These are phyloP conservation scores for Alternaria hordeiaustralica DNA, from an alignment of 2,329 filamentous ascomycete genomes.

Conservation along the genomic window DNA sequence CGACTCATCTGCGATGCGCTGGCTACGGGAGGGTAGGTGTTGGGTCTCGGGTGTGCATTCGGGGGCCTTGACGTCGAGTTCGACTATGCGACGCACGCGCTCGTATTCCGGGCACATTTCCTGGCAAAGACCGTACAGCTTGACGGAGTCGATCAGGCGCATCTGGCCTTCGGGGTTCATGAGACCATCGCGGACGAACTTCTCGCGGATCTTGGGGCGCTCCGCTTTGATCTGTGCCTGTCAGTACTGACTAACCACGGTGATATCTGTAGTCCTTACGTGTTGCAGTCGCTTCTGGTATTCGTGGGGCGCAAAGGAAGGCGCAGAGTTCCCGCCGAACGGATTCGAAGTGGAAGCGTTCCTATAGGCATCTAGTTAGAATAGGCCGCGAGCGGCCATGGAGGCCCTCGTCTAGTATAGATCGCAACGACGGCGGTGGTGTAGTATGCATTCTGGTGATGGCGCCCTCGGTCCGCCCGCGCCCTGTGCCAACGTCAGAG, in stretches of 20 bases:
- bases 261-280: slow-evolving; percentile 21
- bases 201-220: slow-evolving; percentile 45
- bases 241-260: slow-evolving; percentile 22
- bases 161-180: slow-evolving; percentile 65
- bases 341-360: slow-evolving; percentile 5
- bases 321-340: slow-evolving; percentile 23
- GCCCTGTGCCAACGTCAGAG: slow-evolving; percentile 14
- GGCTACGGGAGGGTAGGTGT: slow-evolving; percentile 33
- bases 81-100: slow-evolving; percentile 65
- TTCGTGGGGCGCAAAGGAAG: slow-evolving; percentile 31
- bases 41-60: slow-evolving; percentile 58
- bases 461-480: slow-evolving; percentile 14
- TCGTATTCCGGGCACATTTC: slow-evolving; percentile 71
- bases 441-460: slow-evolving; percentile 11
- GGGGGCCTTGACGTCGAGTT: slow-evolving; percentile 66
- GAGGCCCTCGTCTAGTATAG: slow-evolving; percentile 9
- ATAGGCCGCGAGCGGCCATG: slow-evolving; percentile 28
- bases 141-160: slow-evolving; percentile 65
- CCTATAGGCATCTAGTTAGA: slow-evolving; percentile 25
- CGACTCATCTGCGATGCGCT: slow-evolving; percentile 55
- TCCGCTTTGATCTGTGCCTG: slow-evolving; percentile 50
- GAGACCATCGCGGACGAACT: slow-evolving; percentile 39
- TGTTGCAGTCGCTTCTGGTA: slow-evolving; percentile 32
- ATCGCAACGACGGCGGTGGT: slow-evolving; percentile 1
- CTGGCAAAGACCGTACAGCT: slow-evolving; percentile 65